A percentile compares a stretch with the other conserved stretches of the same genome.
phyloP scores from a whole-genome alignment of 352 stramenopile species.

The Globisporangium acanthophoron region DNA sequence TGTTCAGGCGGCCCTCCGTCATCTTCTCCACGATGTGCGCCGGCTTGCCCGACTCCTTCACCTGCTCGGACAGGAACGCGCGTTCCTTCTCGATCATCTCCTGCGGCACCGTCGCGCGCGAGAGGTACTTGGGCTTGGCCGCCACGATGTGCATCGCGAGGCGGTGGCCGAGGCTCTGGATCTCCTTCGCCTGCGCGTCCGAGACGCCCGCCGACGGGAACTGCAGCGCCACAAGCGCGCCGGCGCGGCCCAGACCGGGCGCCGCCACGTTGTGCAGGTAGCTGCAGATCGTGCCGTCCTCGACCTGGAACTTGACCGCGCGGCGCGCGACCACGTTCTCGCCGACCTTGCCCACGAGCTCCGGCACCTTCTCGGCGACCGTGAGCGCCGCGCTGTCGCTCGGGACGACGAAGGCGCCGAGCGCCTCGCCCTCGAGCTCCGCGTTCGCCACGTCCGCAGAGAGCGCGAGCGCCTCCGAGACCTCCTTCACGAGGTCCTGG shows the following conservation, averaged over 20 bases:
- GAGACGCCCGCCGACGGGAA: constrained; percentile 43
- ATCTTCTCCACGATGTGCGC: constrained; percentile 94
- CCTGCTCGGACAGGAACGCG: constrained; percentile 87
- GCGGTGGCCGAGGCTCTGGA: constrained; percentile 86
- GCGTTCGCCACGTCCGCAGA: constrained; percentile 11
- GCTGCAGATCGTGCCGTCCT: constrained; percentile 70
- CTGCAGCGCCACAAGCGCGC: constrained; percentile 89
- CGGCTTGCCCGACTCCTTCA: constrained; percentile 84
- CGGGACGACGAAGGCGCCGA: constrained; percentile 43
- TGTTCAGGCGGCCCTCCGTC: constrained; percentile 88
- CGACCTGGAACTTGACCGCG: constrained; percentile 60
- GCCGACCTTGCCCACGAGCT: constrained; percentile 79
- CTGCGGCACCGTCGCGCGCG: constrained; percentile 78
- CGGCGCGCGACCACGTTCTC: constrained; percentile 84
- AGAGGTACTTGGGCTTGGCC: constrained; percentile 89
- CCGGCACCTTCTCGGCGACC: constrained; percentile 66
- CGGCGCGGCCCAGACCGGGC: constrained; percentile 65
- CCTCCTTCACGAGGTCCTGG: constrained; percentile 57
- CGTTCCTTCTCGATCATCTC: constrained; percentile 89
- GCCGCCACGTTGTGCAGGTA: constrained; percentile 84
- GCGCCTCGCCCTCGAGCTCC: constrained; percentile 30
- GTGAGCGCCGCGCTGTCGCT: constrained; percentile 24
- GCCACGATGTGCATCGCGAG: constrained; percentile 96
- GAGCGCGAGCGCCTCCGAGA: constrained; percentile 40
- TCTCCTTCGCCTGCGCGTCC: constrained; percentile 38